Evolutionary conservation across 352 stramenopile species (phyloP), one percentile per base, ranked within the genome.

Genomic region (Blastocystis hominis): DNA sequence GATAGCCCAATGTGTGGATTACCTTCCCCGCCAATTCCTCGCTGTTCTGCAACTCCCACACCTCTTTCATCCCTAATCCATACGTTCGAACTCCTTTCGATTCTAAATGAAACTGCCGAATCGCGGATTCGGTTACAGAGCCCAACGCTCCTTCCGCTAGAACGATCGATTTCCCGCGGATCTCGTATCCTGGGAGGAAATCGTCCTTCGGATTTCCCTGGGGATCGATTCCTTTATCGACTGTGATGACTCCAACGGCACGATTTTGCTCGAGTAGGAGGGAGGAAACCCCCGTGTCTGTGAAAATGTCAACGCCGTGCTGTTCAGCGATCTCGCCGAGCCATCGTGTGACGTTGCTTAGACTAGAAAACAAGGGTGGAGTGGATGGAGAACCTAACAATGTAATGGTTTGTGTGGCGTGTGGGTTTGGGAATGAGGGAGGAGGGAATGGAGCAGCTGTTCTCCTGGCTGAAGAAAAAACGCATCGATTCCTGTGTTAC

Each of bases 61-160:
- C 95, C 91, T 99, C 97, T 91, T 99, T 99, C 88, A 99, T 94
- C n/a, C 97, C 97, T 38, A 99, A 92, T 36, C 96, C 96, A 90
- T 98, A 99, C 44, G 96, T 98, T 91, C 99, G 96, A 75, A 92
- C 93, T 79, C 97, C 91, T 36, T 90, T 91, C 38, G 96, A 91
- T 34, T 96, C 92, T 81, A 99, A 90, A 69, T 97, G 92, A 89
- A 97, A 98, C 80, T 97, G 96, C 17, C 93, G 90, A 90, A 98
- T 99, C 75, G 98, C 90, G 46, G 95, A 93, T 90, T 98, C 95
- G 53, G 93, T 96, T 92, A 96, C 98, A 34, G 93, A 98, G 64
- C 97, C 97, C 75, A 96, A 92, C 86, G 94, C 97, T 47, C 97
- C 97, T 91, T 99, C 97, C 7, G 96, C 96, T 90, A 99, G 97